Base-by-base conservation (phyloP, 2,329 filamentous ascomycete species). In the Dactylonectria estremocensis region DNA sequence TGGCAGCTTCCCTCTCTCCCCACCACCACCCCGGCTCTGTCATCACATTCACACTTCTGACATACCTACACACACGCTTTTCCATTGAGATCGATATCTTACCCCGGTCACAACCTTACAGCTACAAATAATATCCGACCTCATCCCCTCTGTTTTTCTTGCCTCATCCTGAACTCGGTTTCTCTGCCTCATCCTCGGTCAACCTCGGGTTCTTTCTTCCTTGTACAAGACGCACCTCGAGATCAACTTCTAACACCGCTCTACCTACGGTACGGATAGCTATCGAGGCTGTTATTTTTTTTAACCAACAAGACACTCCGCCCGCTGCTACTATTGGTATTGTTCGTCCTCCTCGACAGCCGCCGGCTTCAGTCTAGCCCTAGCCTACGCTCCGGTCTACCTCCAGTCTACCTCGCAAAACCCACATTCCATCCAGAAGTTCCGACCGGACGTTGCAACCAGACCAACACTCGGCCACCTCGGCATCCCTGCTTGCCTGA, bases 91-190 rank as follows among this genome's bases (percentile, higher is more conserved):
- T 57, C 24, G 35, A 43, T 40, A 45, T 45, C 37, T 20, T 14
- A 46, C 37, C 22, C 43, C 28, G 8, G 28, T 35, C 55, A 22
- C n/a, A 45, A 18, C 24, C 55, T 48, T 40, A n/a, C 54, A 14
- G 54, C 61, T 64, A 64, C 61, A 64, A 64, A 64, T 64, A 64
- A 59, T 53, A 58, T 64, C 48, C 61, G 18, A n/a, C 50, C 31
- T 31, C 50, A 11, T 31, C n/a, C 50, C 33, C 50, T 53, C 31
- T 35, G 14, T 7, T 35, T 31, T 53, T 28, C 52, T 43, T 18
- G 48, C 45, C 52, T 14, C 40, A 35, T 50, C 24, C 7, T 28
- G 24, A 28, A 7, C 24, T 28, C 24, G 7, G 24, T 28, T 28
- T 31, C 4, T 58, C 22, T 28, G 35, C n/a, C 45, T 37, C 35